phyloP scores from a whole-genome alignment of 2,329 filamentous ascomycete genomes.

The Scortechinia acanthostroma region DNA sequence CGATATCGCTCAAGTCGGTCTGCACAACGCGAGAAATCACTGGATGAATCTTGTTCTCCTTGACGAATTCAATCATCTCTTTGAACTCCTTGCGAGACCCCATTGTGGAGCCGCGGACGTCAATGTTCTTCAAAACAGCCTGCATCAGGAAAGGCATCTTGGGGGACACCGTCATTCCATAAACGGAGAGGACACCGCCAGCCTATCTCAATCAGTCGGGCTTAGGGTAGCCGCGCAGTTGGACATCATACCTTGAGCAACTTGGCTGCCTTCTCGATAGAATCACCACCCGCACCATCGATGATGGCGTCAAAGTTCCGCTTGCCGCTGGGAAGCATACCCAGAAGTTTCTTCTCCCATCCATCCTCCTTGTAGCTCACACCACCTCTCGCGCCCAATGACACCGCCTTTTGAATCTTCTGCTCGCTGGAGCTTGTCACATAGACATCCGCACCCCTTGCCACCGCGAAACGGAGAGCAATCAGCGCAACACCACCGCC shows the following conservation, averaged over 20 bases:
- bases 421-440: slow-evolving; percentile 53
- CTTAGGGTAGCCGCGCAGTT: not conserved
- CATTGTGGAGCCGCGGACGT: slow-evolving; percentile 52
- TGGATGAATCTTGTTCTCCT: slow-evolving; percentile 43
- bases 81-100: slow-evolving; percentile 60
- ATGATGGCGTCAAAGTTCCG: slow-evolving; percentile 44
- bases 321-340: not conserved
- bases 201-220: slow-evolving; percentile 22
- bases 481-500: slow-evolving; percentile 61
- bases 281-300: slow-evolving; percentile 61
- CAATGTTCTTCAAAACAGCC: slow-evolving; percentile 60
- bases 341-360: slow-evolving; percentile 49
- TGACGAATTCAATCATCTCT: slow-evolving; percentile 57
- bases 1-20: slow-evolving; percentile 38
- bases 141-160: slow-evolving; percentile 56
- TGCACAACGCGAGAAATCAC: slow-evolving; percentile 46
- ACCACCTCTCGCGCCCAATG: slow-evolving; percentile 51
- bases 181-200: slow-evolving; percentile 54
- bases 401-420: slow-evolving; percentile 47
- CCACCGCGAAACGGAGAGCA: slow-evolving; percentile 49
- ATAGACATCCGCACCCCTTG: slow-evolving; percentile 48
- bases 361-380: slow-evolving; percentile 53
- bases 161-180: slow-evolving; percentile 59
- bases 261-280: slow-evolving; percentile 44
- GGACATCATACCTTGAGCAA: slow-evolving; percentile 24